phyloP scores from a whole-genome alignment of 2,329 filamentous ascomycete genomes.

The Diaporthe citriasiana region DNA sequence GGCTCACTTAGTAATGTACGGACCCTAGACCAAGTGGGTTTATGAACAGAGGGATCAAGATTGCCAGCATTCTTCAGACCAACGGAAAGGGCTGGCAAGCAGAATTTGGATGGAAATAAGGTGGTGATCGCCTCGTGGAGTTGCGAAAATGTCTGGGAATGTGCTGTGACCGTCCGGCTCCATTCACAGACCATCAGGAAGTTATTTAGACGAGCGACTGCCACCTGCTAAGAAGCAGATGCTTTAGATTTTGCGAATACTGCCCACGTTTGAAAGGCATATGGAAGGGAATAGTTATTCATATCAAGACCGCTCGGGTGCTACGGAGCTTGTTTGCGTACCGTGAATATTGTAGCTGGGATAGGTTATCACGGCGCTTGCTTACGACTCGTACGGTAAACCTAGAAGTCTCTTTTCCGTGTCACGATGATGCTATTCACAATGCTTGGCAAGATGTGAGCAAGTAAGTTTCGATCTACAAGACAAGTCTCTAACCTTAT shows the following conservation, averaged over 20 bases:
- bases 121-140: neutral
- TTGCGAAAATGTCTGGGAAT: neutral
- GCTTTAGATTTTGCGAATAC: neutral
- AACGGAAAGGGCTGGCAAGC: neutral
- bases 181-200: neutral
- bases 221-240: neutral
- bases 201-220: neutral
- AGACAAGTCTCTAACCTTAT: neutral
- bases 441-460: too few relatives aligned
- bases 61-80: too few relatives aligned
- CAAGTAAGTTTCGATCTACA: neutral
- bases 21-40: neutral
- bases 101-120: neutral
- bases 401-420: neutral
- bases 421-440: neutral
- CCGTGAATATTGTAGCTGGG: neutral
- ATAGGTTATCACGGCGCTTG: too few relatives aligned
- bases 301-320: neutral
- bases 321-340: too few relatives aligned
- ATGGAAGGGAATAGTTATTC: too few relatives aligned
- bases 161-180: neutral
- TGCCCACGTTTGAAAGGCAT: too few relatives aligned
- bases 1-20: too few relatives aligned
- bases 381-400: neutral
- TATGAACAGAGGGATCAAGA: neutral